A percentile compares a stretch with the other conserved stretches of the same genome.
Evolutionary conservation across 495 filamentous ascomycete species (phyloP).

Genomic region (Letharia columbiana): DNA sequence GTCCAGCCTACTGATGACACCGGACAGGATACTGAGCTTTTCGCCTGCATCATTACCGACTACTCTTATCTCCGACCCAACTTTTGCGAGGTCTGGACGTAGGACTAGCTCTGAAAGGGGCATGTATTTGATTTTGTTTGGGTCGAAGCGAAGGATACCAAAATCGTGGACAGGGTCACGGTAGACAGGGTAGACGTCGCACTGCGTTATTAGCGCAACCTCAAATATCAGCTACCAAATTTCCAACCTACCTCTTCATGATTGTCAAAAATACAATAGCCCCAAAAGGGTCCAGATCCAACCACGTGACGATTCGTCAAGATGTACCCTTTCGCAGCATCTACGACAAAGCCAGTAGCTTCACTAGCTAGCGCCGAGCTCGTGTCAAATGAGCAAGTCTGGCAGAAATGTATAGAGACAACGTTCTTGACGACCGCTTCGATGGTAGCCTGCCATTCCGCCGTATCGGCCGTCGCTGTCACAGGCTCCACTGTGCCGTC

Average conservation of each 20-base stretch:
- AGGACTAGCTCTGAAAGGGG: conserved; percentile 69
- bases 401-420: conserved; percentile 96
- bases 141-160: conserved; percentile 91
- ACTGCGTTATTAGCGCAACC: conserved; percentile 42
- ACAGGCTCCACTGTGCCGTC: conserved; percentile 38
- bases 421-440: conserved; percentile 87
- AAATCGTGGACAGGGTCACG: conserved; percentile 98
- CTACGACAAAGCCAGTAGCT: conserved; percentile 95
- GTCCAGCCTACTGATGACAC: conserved; percentile 92
- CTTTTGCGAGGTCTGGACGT: conserved; percentile 79
- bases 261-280: conserved; percentile 96
- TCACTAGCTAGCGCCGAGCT: conserved; percentile 88
- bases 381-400: conserved; percentile 96
- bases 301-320: conserved; percentile 90
- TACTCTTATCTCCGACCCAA: conserved; percentile 88
- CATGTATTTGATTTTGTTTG: conserved; percentile 94
- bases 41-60: conserved; percentile 98
- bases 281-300: conserved; percentile 94
- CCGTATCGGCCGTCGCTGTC: conserved; percentile 65
- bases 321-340: conserved; percentile 88
- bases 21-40: conserved; percentile 95
- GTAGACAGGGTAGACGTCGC: conserved; percentile 95
- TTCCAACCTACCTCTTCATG: conserved; percentile 66
- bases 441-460: conserved; percentile 95
- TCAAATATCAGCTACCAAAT: background rate